Conservation (phyloP, 345 rosid species). For the Hirschfeldia incana region DNA sequence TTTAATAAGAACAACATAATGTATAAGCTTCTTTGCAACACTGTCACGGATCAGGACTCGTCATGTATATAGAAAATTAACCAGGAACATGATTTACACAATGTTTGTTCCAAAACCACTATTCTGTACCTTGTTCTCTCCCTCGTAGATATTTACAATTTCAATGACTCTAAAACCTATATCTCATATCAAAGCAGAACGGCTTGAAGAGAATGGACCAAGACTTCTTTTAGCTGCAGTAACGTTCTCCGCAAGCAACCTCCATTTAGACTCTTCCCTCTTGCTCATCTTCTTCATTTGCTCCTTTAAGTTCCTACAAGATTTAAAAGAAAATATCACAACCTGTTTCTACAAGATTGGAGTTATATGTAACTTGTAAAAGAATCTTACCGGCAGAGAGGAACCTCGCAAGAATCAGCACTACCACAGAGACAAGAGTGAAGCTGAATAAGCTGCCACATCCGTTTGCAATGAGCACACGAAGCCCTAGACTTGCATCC, state of each 20-base stretch:
- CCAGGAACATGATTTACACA: background rate
- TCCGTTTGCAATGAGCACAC: constrained; percentile 76
- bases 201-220: constrained; percentile 52
- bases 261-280: constrained; percentile 82
- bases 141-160: background rate
- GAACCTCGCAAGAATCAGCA: constrained; percentile 79
- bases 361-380: background rate
- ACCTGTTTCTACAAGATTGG: background rate
- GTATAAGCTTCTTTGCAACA: too few species aligned
- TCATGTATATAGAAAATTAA: background rate
- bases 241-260: constrained; percentile 68
- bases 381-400: constrained; percentile 68
- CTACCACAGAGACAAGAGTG: constrained; percentile 77
- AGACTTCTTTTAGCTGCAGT: constrained; percentile 52
- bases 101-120: constrained; percentile 11
- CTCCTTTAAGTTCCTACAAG: constrained; percentile 60
- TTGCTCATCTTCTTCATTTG: constrained; percentile 61
- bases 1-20: too few species aligned
- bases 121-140: background rate
- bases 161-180: constrained; percentile 2
- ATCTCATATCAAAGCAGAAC: constrained; percentile 30
- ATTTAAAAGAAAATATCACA: background rate
- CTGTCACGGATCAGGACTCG: background rate
- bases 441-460: constrained; percentile 93
- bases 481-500: constrained; percentile 69